Evolutionary conservation across 2,329 filamentous ascomycete species (phyloP).

Genomic region (Ophiostoma ips): DNA sequence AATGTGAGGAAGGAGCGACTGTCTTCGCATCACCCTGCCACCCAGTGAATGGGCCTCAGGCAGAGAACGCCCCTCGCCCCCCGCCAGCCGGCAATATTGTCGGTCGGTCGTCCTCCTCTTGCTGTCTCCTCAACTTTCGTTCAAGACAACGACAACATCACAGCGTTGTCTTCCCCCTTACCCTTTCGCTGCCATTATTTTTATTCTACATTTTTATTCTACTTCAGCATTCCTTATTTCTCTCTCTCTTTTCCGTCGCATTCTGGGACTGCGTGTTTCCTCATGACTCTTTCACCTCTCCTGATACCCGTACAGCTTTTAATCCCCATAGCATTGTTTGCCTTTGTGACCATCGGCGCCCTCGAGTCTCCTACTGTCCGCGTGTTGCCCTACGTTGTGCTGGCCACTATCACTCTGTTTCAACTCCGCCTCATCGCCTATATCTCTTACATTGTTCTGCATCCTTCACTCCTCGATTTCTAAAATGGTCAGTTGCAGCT

Average conservation of each 20-base stretch:
- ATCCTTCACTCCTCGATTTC: neutral
- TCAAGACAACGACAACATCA: neutral
- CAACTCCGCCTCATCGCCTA: slow-evolving; percentile 6
- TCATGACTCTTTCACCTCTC: slow-evolving; percentile 1
- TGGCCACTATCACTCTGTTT: neutral
- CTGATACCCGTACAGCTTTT: slow-evolving; percentile 5
- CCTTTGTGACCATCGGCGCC: neutral
- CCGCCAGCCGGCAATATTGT: too few relatives aligned
- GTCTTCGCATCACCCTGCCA: too few relatives aligned
- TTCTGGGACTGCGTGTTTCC: too few relatives aligned
- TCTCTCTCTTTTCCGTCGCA: neutral
- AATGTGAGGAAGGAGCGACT: neutral
- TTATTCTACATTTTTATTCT: neutral
- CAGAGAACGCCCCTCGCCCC: too few relatives aligned
- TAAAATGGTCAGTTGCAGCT: neutral
- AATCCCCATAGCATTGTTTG: neutral
- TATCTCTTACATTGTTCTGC: neutral
- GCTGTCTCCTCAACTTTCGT: neutral
- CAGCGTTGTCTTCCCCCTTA: neutral
- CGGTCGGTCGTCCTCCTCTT: too few relatives aligned
- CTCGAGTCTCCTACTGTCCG: slow-evolving; percentile 3
- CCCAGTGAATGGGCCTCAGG: too few relatives aligned
- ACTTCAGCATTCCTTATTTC: neutral
- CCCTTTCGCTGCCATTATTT: too few relatives aligned
- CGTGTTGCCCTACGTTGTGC: neutral